phyloP scores from a whole-genome alignment of 192 early-diverging fungal genomes.

The Backusella australiensis region DNA sequence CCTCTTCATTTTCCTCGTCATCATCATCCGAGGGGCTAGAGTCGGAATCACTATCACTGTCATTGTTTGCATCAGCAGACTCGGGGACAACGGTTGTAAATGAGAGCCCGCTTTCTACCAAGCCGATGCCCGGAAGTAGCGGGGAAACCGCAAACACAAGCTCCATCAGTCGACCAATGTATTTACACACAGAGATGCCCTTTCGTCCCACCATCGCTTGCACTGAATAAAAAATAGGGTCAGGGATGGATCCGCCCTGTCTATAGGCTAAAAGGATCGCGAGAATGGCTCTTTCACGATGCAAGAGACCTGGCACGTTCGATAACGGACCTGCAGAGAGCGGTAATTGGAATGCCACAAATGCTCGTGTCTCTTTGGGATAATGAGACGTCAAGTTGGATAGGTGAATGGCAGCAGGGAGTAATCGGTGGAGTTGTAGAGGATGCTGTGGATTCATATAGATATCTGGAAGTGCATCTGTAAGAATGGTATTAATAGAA shows the following conservation, averaged over 20 bases:
- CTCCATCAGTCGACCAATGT: slow-evolving; percentile 22
- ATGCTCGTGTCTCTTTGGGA: slow-evolving; percentile 52
- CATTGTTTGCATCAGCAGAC: neutral
- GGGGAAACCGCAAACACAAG: slow-evolving; percentile 33
- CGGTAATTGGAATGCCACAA: slow-evolving; percentile 47
- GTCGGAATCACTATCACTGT: neutral
- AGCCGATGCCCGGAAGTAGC: slow-evolving; percentile 22
- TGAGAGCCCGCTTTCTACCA: slow-evolving; percentile 11
- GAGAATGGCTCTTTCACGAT: slow-evolving; percentile 48
- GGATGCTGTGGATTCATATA: slow-evolving; percentile 23
- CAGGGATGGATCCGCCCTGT: slow-evolving; percentile 47
- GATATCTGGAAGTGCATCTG: slow-evolving; percentile 23
- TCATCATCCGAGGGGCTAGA: neutral
- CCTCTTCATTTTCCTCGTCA: neutral
- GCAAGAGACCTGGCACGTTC: slow-evolving; percentile 49
- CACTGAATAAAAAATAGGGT: slow-evolving; percentile 42
- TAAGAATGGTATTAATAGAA: slow-evolving; percentile 24
- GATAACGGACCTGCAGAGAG: slow-evolving; percentile 48
- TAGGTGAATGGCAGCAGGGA: slow-evolving; percentile 43
- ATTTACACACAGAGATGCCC: slow-evolving; percentile 15
- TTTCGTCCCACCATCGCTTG: slow-evolving; percentile 42
- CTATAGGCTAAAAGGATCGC: slow-evolving; percentile 44
- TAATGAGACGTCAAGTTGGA: slow-evolving; percentile 18
- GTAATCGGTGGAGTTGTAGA: slow-evolving; percentile 34
- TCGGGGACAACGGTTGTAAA: neutral